Conservation (phyloP, 2,329 filamentous ascomycete species). For the Tolypocladium pustulatum region DNA sequence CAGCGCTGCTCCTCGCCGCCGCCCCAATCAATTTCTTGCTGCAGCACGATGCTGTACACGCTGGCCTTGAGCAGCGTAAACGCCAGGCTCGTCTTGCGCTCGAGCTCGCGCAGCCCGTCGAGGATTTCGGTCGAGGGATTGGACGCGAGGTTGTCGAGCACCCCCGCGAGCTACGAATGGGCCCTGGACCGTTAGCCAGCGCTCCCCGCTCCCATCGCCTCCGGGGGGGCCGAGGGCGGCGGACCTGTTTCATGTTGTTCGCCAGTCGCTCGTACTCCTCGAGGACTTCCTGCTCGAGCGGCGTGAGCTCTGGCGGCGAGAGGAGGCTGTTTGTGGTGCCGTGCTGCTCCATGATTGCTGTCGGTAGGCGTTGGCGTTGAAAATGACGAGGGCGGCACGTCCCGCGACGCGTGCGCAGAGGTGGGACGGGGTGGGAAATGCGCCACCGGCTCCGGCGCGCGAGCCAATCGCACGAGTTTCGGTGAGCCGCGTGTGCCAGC, state of each 20-base stretch:
- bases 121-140: constrained; percentile 72
- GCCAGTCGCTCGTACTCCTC: constrained; percentile 86
- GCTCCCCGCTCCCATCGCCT: too few species aligned
- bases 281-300: constrained; percentile 85
- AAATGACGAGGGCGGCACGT: not conserved
- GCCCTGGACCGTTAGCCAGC: not conserved
- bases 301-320: constrained; percentile 50
- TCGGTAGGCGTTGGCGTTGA: not conserved
- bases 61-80: constrained; percentile 96
- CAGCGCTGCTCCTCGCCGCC: constrained; percentile 29
- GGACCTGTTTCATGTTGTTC: constrained; percentile 83
- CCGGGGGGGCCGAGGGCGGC: constrained; percentile 4
- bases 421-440: not conserved
- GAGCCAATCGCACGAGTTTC: too few species aligned
- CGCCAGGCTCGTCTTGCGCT: constrained; percentile 88
- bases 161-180: constrained; percentile 36
- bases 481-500: too few species aligned
- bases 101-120: constrained; percentile 76
- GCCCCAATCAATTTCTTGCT: constrained; percentile 84
- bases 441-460: too few species aligned
- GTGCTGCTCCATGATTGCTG: constrained; percentile 8
- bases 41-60: constrained; percentile 95
- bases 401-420: not conserved
- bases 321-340: constrained; percentile 15
- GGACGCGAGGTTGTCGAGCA: constrained; percentile 53